Evolutionary conservation across 257 asterid genomes (phyloP), one percentile per base, ranked within the genome.

Genomic region (Solanum gandarillasii): DNA sequence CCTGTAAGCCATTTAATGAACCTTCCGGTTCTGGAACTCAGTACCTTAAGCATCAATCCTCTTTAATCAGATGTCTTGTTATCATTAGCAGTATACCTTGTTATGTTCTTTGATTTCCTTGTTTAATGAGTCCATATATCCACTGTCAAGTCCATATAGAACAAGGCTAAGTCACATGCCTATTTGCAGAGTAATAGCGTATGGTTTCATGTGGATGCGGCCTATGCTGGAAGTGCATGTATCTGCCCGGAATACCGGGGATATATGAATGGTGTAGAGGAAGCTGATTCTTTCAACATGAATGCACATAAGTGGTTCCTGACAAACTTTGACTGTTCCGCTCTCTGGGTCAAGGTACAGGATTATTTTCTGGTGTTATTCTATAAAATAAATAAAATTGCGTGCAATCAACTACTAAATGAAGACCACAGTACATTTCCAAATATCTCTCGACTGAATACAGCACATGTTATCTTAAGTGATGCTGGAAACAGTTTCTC

Each of bases 171-270:
- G 86, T 82, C 86, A 82, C 31, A 48, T 48, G 71, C 31, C 86
- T 48, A 48, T 86, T 86, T 88, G 82, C 94, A 97, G 99, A 89
- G 91, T 86, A 88, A 95, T 87, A 96, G 92, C 71, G 85, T 97
- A 85, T 97, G 99, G 99, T 88, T 97, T 90, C 99, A 97, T 86
- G 93, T 97, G 91, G 99, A 97, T 90, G 99, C 99, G 86, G 99
- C 99, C 73, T 95, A 95, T 84, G 99, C 98, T 91, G 99, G 99
- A 90, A 97, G 99, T 91, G 98, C 99, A 46, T 95, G 98, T 88
- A 89, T 97, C 83, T 97, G 99, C 86, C 98, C 98, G 0, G 99
- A 97, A 89, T 92, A 92, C 46, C 96, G 96, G 84, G 97, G 92
- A 91, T 91, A 90, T 84, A 88, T 95, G 65, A 90, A 97, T 86